A percentile compares a stretch with the other conserved stretches of the same genome.
phyloP scores from a whole-genome alignment of 164 flowering plant genomes.

The Stephania japonica region DNA sequence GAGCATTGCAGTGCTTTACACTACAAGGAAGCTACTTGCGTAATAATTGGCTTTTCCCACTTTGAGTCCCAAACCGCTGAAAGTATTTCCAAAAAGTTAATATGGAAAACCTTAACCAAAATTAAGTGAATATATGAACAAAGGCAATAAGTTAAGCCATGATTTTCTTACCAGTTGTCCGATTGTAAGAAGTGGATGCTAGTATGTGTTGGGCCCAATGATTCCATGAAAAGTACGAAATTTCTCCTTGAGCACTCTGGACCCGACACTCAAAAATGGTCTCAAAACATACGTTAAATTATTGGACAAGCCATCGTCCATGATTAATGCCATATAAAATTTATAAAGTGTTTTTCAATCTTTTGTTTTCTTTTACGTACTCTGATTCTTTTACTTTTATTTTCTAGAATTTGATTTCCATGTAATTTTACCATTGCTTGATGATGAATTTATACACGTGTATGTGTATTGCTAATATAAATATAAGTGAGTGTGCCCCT shows the following conservation, averaged over 20 bases:
- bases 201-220: slow-evolving; percentile 79
- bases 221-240: slow-evolving; percentile 94
- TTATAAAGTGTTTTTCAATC: too few species aligned
- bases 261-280: slow-evolving; percentile 55
- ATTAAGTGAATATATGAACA: neutral
- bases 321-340: neutral
- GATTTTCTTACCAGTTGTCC: slow-evolving; percentile 62
- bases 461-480: too few species aligned
- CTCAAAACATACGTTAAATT: neutral
- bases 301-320: neutral
- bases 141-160: neutral
- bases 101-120: neutral
- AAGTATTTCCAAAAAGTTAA: slow-evolving; percentile 8
- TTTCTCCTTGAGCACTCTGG: slow-evolving; percentile 89
- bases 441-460: too few species aligned
- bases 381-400: neutral
- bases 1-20: neutral
- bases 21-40: slow-evolving; percentile 31
- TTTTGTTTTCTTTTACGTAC: too few species aligned
- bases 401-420: neutral
- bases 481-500: too few species aligned
- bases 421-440: too few species aligned
- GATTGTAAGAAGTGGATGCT: slow-evolving; percentile 86
- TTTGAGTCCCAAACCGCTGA: slow-evolving; percentile 95
- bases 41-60: slow-evolving; percentile 90